phyloP scores from a whole-genome alignment of 2,329 filamentous ascomycete species.

The Colletotrichum tropicale region DNA sequence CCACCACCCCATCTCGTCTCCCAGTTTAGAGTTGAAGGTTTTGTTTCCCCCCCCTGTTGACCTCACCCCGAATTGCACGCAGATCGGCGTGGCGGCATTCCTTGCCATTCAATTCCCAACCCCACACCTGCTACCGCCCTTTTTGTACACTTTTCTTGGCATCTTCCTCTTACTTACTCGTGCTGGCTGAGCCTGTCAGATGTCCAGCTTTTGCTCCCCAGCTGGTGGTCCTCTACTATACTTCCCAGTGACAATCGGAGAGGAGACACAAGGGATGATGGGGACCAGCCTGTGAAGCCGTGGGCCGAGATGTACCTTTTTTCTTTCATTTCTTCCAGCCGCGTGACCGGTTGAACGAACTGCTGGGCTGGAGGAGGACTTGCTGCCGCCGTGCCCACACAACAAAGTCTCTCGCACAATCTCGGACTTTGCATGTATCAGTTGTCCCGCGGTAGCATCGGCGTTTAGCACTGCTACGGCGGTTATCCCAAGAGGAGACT shows the following conservation, averaged over 20 bases:
- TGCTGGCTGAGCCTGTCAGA: not conserved
- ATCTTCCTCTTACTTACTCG: not conserved
- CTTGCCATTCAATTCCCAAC: not conserved
- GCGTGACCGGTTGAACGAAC: not conserved
- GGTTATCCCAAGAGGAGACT: not conserved
- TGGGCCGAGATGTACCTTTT: not conserved
- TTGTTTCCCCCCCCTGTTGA: not conserved
- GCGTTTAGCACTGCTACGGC: not conserved
- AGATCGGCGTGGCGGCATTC: conserved; percentile 7
- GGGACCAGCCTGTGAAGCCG: not conserved
- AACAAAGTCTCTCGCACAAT: not conserved
- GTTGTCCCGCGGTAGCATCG: not conserved
- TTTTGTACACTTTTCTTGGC: not conserved
- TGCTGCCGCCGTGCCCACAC: not conserved
- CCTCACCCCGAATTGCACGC: not conserved
- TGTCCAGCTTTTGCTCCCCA: not conserved
- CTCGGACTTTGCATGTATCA: not conserved
- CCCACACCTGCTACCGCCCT: not conserved
- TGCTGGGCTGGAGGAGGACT: not conserved
- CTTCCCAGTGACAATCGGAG: not conserved
- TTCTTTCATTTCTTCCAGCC: not conserved
- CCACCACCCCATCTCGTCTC: not conserved
- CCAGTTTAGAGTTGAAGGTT: conserved; percentile 6
- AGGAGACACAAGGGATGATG: not conserved
- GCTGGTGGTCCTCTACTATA: not conserved